These are phyloP conservation scores for Fusarium pseudonygamai DNA, from an alignment of 2,329 filamentous ascomycete species.

Conservation along the genomic window DNA sequence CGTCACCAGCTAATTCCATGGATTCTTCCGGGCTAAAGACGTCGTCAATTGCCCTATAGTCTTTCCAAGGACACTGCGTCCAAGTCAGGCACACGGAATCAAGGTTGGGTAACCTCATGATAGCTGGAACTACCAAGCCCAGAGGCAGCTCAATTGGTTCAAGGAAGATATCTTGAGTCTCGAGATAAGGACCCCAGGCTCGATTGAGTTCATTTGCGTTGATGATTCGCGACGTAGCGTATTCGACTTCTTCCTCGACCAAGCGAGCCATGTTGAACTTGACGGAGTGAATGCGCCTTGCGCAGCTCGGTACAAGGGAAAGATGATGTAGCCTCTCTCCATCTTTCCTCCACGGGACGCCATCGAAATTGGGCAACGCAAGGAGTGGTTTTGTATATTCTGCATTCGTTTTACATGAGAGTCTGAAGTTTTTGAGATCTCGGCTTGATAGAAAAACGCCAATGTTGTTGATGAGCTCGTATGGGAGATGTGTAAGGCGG, in stretches of 20 bases:
- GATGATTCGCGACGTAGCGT: background rate
- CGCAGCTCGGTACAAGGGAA: constrained; percentile 54
- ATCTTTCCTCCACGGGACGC: constrained; percentile 57
- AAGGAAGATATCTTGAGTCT: constrained; percentile 5
- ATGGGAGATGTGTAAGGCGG: constrained; percentile 42
- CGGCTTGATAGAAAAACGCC: constrained; percentile 52
- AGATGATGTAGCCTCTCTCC: constrained; percentile 56
- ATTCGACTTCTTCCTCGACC: constrained; percentile 5
- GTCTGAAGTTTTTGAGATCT: constrained; percentile 54
- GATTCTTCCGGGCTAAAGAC: constrained; percentile 29
- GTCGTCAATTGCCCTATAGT: background rate
- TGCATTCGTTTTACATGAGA: constrained; percentile 24
- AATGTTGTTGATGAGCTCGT: constrained; percentile 55
- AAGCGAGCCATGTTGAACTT: constrained; percentile 54
- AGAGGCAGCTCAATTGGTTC: constrained; percentile 9
- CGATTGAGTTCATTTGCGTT: background rate
- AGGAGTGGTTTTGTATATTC: constrained; percentile 8
- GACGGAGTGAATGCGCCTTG: constrained; percentile 53
- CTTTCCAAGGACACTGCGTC: constrained; percentile 36
- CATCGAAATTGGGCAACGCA: constrained; percentile 49
- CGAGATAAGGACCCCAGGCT: constrained; percentile 13
- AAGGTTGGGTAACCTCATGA: constrained; percentile 34
- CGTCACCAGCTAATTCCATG: constrained; percentile 21
- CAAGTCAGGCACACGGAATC: constrained; percentile 37
- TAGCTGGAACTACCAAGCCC: constrained; percentile 17